These are phyloP conservation scores for Somion occarium DNA, from an alignment of 1,284 basidiomycete genomes.

Conservation along the genomic window DNA sequence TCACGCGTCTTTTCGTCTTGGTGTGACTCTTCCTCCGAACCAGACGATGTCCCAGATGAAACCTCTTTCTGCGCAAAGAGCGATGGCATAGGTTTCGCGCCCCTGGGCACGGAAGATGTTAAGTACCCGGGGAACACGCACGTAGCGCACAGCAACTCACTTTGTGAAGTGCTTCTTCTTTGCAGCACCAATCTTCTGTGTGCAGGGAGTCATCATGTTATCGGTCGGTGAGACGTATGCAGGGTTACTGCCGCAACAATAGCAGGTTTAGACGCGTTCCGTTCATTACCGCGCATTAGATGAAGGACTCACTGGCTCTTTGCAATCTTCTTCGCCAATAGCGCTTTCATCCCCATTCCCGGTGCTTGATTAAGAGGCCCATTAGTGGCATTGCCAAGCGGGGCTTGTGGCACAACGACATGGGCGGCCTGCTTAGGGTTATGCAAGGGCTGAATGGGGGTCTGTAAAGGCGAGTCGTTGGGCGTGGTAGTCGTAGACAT, in stretches of 20 bases:
- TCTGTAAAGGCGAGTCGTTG: slow-evolving; percentile 55
- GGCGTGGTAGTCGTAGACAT: slow-evolving; percentile 63
- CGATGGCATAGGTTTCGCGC: slow-evolving; percentile 50
- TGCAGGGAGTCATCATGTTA: slow-evolving; percentile 86
- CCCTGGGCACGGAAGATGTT: slow-evolving; percentile 30
- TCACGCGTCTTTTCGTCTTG: slow-evolving; percentile 16
- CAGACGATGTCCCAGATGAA: slow-evolving; percentile 21
- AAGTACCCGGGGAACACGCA: not conserved
- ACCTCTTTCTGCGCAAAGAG: slow-evolving; percentile 49
- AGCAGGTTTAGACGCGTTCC: slow-evolving; percentile 1
- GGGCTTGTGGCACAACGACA: slow-evolving; percentile 74
- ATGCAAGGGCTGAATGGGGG: slow-evolving; percentile 75
- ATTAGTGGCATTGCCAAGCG: slow-evolving; percentile 63
- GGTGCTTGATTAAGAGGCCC: slow-evolving; percentile 46
- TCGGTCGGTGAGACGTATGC: slow-evolving; percentile 88
- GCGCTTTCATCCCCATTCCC: slow-evolving; percentile 83
- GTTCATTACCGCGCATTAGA: slow-evolving; percentile 3
- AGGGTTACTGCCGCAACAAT: slow-evolving; percentile 55
- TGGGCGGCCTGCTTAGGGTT: slow-evolving; percentile 78
- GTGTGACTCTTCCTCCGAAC: slow-evolving; percentile 31
- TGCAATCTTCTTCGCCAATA: slow-evolving; percentile 85
- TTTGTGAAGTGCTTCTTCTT: slow-evolving; percentile 91
- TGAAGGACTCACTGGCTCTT: slow-evolving; percentile 38
- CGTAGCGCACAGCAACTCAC: slow-evolving; percentile 39
- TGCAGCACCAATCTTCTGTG: slow-evolving; percentile 82